A percentile compares a stretch with the other conserved stretches of the same genome.
These are phyloP conservation scores for Cinnamomum micranthum DNA, from an alignment of 164 flowering plant genomes.

Conservation along the genomic window DNA sequence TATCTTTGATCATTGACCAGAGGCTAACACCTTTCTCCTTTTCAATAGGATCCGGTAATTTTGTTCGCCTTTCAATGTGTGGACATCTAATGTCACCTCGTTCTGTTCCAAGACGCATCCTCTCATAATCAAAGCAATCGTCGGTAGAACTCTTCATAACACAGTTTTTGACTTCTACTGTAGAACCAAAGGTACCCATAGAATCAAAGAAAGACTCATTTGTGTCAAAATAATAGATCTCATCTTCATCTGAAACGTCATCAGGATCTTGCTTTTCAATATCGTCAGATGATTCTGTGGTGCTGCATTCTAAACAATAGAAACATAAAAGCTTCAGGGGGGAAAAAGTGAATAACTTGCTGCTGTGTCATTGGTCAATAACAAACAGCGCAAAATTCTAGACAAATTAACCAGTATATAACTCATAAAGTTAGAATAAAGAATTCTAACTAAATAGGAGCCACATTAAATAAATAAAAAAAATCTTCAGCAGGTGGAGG, in stretches of 20 bases:
- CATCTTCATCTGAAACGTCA: slow-evolving; percentile 78
- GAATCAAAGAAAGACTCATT: slow-evolving; percentile 57
- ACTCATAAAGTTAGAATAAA: no score
- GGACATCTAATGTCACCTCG: slow-evolving; percentile 18
- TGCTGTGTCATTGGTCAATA: no score
- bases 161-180: slow-evolving; percentile 12
- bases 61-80: slow-evolving; percentile 54
- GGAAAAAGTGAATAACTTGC: no score
- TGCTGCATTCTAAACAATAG: slow-evolving; percentile 61
- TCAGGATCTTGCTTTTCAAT: slow-evolving; percentile 81
- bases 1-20: slow-evolving; percentile 95
- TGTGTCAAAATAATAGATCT: slow-evolving; percentile 60
- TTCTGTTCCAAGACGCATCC: slow-evolving; percentile 24
- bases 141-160: slow-evolving; percentile 15
- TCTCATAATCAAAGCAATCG: slow-evolving; percentile 19
- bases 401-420: no score
- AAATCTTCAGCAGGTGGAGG: no score
- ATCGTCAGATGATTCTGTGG: slow-evolving; percentile 88
- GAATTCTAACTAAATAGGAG: no score
- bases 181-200: slow-evolving; percentile 18
- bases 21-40: slow-evolving; percentile 91
- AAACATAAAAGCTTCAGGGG: slow-evolving; percentile 16
- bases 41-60: slow-evolving; percentile 80
- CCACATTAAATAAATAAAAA: no score
- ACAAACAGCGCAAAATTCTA: no score